Percentiles rank a stretch among this genome's conserved stretches.
Evolutionary conservation across 164 flowering plant species (phyloP).

Genomic region (Nymphaea thermarum): DNA sequence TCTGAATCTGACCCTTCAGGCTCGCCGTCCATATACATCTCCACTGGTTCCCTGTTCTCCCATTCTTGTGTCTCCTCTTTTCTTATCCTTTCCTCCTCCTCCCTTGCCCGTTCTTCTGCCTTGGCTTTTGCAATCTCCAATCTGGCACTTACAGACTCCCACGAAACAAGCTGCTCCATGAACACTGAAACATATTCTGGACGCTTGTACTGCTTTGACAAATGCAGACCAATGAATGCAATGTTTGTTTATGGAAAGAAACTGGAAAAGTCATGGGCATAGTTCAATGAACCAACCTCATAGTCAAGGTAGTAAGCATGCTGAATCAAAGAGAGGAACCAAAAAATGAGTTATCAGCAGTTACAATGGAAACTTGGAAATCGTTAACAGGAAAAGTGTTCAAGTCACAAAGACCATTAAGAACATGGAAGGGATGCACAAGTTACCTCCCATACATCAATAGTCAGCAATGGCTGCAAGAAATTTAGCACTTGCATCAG

Average conservation of each 20-base stretch:
- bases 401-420: background rate
- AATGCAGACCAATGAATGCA: background rate
- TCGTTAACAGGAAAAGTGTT: background rate
- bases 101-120: slow-evolving; percentile 45
- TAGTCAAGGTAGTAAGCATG: slow-evolving; percentile 89
- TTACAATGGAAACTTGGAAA: background rate
- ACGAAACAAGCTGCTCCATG: slow-evolving; percentile 79
- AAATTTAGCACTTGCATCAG: slow-evolving; percentile 1
- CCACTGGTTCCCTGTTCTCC: background rate
- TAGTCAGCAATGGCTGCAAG: slow-evolving; percentile 78
- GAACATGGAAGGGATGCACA: background rate
- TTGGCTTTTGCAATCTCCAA: slow-evolving; percentile 55
- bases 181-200: slow-evolving; percentile 42
- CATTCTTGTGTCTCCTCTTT: background rate
- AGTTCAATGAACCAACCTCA: slow-evolving; percentile 31
- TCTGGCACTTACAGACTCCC: slow-evolving; percentile 78
- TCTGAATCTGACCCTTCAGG: background rate
- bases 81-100: slow-evolving; percentile 18
- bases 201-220: background rate
- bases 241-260: background rate
- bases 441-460: slow-evolving; percentile 97
- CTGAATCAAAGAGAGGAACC: slow-evolving; percentile 21
- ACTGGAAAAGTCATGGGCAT: background rate
- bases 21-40: background rate
- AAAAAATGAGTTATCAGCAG: background rate